Evolutionary conservation across 495 filamentous ascomycete species (phyloP).

Genomic region (Talaromyces stipitatus): DNA sequence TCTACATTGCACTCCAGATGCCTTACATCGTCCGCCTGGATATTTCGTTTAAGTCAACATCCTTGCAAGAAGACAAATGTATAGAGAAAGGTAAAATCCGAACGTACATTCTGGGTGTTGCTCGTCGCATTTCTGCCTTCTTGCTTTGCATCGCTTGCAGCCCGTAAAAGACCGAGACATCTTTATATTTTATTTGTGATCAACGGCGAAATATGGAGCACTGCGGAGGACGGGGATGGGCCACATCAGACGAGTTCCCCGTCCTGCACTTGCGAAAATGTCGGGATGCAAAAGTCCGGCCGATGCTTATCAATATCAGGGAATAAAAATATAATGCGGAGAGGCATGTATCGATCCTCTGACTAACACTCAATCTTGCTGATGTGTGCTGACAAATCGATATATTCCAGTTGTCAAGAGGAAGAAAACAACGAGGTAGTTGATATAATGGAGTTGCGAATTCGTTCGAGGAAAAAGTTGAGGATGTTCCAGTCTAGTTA

Average conservation of each 20-base stretch:
- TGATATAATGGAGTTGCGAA: too few species aligned
- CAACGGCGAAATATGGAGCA: not conserved
- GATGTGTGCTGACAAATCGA: not conserved
- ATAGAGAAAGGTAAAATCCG: too few species aligned
- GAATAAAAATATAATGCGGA: not conserved
- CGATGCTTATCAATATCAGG: not conserved
- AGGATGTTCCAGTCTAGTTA: not conserved
- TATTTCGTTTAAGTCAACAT: not conserved
- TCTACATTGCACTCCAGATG: conserved; percentile 25
- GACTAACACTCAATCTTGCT: not conserved
- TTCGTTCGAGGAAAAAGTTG: not conserved
- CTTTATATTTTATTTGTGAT: not conserved
- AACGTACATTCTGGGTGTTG: conserved; percentile 8
- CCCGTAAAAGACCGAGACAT: conserved; percentile 41
- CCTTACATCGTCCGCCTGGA: conserved; percentile 12
- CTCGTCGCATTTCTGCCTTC: conserved; percentile 13
- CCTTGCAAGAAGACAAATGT: not conserved
- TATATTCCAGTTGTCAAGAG: not conserved
- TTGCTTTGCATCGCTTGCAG: conserved; percentile 12
- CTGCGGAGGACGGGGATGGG: not conserved
- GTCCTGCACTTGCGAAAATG: not conserved
- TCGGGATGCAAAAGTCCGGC: not conserved
- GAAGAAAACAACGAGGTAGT: not conserved
- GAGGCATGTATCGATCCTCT: too few species aligned
- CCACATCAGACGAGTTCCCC: not conserved